These are phyloP conservation scores for Beverwykella pulmonaria DNA, from an alignment of 495 filamentous ascomycete species.

Conservation along the genomic window DNA sequence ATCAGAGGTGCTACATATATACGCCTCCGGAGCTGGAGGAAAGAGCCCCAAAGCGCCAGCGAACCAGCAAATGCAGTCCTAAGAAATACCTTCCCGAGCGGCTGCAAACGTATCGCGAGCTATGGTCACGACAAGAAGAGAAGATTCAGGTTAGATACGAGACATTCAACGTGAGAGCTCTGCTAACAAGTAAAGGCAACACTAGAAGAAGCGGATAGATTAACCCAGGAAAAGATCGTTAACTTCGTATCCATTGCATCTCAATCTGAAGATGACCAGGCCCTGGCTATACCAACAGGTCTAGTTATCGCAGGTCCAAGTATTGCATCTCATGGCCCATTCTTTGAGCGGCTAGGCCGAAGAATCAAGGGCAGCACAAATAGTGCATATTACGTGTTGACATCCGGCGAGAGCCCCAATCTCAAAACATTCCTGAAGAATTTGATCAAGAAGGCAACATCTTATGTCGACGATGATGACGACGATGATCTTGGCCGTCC, in stretches of 20 bases:
- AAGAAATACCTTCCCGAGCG: constrained; percentile 51
- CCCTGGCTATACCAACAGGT: constrained; percentile 66
- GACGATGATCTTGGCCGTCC: constrained; percentile 40
- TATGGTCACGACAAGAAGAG: constrained; percentile 69
- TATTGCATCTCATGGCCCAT: constrained; percentile 71
- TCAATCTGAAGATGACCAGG: constrained; percentile 37
- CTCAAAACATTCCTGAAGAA: constrained; percentile 81
- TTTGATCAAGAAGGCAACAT: constrained; percentile 74
- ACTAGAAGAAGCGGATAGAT: constrained; percentile 63
- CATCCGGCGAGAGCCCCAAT: constrained; percentile 77
- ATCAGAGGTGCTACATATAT: constrained; percentile 46
- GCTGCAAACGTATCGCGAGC: constrained; percentile 62
- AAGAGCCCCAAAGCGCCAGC: constrained; percentile 41
- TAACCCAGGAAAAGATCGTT: constrained; percentile 64
- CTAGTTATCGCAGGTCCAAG: constrained; percentile 87
- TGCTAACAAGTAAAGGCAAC: constrained; percentile 53
- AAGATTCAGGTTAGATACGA: constrained; percentile 65
- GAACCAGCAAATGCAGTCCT: constrained; percentile 23
- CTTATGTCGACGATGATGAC: constrained; percentile 55
- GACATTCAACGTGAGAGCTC: background rate
- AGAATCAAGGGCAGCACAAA: constrained; percentile 52
- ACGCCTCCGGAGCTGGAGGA: constrained; percentile 21
- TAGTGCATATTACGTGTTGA: constrained; percentile 63
- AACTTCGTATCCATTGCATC: constrained; percentile 57
- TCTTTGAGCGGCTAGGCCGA: constrained; percentile 70